Percentiles rank a stretch among this genome's conserved stretches.
Evolutionary conservation across 2,329 filamentous ascomycete species (phyloP).

Genomic region (Fusarium sp.): DNA sequence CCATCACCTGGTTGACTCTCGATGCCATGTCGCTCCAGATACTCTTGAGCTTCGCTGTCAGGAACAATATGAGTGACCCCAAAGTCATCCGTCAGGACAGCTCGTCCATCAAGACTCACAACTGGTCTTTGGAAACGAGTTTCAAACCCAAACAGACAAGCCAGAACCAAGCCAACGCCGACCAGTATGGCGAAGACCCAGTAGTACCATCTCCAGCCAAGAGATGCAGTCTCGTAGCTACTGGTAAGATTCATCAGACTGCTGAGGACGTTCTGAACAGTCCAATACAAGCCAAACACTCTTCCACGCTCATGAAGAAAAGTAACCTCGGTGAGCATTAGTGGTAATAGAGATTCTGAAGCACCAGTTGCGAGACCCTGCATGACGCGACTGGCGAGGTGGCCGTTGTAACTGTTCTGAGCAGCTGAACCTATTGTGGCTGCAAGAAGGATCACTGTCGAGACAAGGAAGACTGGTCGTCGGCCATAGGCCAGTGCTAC

Average conservation of each 20-base stretch:
- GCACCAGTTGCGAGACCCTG: not conserved
- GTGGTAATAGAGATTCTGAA: not conserved
- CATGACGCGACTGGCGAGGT: not conserved
- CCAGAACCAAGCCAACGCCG: accelerated
- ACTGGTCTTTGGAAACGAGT: not conserved
- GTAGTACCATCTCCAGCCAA: slow-evolving; percentile 1
- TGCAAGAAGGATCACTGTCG: not conserved
- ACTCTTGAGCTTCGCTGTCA: not conserved
- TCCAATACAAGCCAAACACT: not conserved
- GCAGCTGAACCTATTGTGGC: not conserved
- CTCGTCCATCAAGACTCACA: not conserved
- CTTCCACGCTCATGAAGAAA: not conserved
- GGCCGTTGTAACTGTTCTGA: not conserved
- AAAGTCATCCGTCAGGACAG: not conserved
- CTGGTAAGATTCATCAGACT: not conserved
- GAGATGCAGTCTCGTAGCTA: not conserved
- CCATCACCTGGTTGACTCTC: accelerated
- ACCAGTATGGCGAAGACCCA: not conserved
- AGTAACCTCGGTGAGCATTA: not conserved
- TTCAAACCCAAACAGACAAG: accelerated
- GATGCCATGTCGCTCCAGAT: not conserved
- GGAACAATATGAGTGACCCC: not conserved
- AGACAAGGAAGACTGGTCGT: not conserved
- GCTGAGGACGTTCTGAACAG: not conserved
- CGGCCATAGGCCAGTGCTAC: not conserved